A percentile compares a stretch with the other conserved stretches of the same genome.
Evolutionary conservation across 2,329 filamentous ascomycete genomes (phyloP).

Genomic region (Myriosclerotinia duriaeana): DNA sequence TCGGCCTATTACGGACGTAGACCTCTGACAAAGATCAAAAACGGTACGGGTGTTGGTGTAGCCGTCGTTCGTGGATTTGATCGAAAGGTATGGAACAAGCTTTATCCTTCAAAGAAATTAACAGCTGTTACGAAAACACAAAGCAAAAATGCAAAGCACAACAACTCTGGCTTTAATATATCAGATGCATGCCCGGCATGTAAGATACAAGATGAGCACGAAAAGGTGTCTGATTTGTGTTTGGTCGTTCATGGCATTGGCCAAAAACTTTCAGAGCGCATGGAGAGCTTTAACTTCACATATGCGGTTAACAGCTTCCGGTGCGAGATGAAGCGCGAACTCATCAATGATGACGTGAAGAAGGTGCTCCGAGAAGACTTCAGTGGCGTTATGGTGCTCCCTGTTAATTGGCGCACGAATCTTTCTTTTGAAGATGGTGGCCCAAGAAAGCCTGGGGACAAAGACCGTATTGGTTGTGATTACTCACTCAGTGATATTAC

Average conservation of each 20-base stretch:
- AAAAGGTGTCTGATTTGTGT: slow-evolving; percentile 80
- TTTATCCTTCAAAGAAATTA: slow-evolving; percentile 51
- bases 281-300: slow-evolving; percentile 96
- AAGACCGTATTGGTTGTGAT: slow-evolving; percentile 56
- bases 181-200: slow-evolving; percentile 55
- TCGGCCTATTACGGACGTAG: slow-evolving; percentile 81
- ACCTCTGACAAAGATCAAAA: slow-evolving; percentile 76
- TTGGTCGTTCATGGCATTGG: slow-evolving; percentile 94
- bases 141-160: slow-evolving; percentile 31
- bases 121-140: slow-evolving; percentile 39
- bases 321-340: slow-evolving; percentile 79
- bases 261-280: slow-evolving; percentile 89
- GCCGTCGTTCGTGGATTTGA: slow-evolving; percentile 90
- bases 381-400: slow-evolving; percentile 89
- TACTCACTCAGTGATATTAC: slow-evolving; percentile 86
- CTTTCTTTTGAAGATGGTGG: slow-evolving; percentile 83
- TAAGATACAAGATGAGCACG: slow-evolving; percentile 59
- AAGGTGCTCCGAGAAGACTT: slow-evolving; percentile 72
- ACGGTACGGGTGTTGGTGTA: slow-evolving; percentile 77
- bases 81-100: slow-evolving; percentile 69
- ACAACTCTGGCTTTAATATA: slow-evolving; percentile 28
- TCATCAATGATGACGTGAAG: slow-evolving; percentile 72
- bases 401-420: slow-evolving; percentile 89
- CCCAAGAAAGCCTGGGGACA: slow-evolving; percentile 55
- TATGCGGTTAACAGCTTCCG: slow-evolving; percentile 92